Evolutionary conservation across 176 grass and related monocot species (phyloP), one percentile per base, ranked within the genome.

Genomic region (Eleusine coracana): DNA sequence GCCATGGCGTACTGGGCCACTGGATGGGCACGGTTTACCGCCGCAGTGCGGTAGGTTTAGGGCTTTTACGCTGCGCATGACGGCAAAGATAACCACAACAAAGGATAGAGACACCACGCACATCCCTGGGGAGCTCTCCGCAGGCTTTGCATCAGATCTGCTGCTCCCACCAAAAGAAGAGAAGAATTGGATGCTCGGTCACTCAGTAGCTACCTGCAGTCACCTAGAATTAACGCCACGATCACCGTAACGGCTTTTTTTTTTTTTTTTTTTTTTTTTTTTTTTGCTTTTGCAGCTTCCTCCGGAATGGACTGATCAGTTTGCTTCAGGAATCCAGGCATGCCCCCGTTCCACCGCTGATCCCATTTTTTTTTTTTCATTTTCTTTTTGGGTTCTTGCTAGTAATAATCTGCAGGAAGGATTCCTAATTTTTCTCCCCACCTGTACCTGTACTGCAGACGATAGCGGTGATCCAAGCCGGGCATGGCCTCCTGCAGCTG

Each of bases 391-490:
- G 41, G 44, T 46, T 18, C 56, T 63, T 34, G 4, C 14, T 54
- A 52, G 4, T 6, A 11, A 39, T 38, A 29, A 87, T n/a, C 5
- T 6, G 55, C 55, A 25, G 2, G 67, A 63, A 40, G 58, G 23
- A 86, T 69, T 65, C 15, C 16, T 54, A 8, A 13, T 48, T 1
- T 66, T n/a, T 46, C 18, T 10, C 8, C 7, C 41, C 3, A 34
- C 31, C 31, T 34, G 31, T 34, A 34, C 31, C 31, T 34, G 31
- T 34, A 5, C 6, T 79, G 69, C 87, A 99, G 97, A 99, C 97
- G 48, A 99, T 99, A 76, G 91, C 97, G 5, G 97, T 99, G 71
- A 99, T 99, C 87, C 97, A 99, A 92, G 97, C 97, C 7, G 97
- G 93, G 8, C 97, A 99, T 90, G 97, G 97, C 42, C 97, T 99